These are phyloP conservation scores for Polygonum aviculare DNA, from an alignment of 148 eudicot genomes.

Conservation along the genomic window DNA sequence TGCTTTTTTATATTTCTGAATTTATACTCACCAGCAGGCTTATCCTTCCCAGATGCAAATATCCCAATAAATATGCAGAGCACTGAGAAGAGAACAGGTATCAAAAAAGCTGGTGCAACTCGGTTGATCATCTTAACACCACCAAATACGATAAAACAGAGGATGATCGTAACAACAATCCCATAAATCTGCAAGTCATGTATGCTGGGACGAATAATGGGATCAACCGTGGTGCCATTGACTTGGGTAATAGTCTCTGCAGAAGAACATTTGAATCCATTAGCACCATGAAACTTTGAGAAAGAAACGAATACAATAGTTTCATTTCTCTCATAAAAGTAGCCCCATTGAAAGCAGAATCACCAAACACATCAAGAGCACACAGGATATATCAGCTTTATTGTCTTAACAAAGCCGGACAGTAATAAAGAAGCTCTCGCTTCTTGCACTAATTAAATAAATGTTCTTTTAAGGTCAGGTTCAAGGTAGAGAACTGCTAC, in stretches of 20 bases:
- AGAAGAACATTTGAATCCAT: background rate
- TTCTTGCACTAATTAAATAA: background rate
- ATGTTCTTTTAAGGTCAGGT: background rate
- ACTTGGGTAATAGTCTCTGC: conserved; percentile 66
- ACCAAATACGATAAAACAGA: conserved; percentile 92
- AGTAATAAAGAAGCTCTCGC: background rate
- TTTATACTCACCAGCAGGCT: conserved; percentile 51
- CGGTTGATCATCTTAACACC: conserved; percentile 97
- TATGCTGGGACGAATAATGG: conserved; percentile 67
- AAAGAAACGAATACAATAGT: background rate
- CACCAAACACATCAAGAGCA: background rate
- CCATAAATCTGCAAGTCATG: conserved; percentile 98
- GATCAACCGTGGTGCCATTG: conserved; percentile 64
- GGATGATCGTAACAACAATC: conserved; percentile 81
- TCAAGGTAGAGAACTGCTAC: background rate
- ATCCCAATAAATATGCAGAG: conserved; percentile 85
- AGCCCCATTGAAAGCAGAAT: background rate
- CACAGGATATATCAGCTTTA: background rate
- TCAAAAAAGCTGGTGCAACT: conserved; percentile 93
- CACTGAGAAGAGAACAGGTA: conserved; percentile 88
- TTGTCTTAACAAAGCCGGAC: background rate
- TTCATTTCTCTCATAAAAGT: background rate
- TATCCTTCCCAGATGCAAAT: conserved; percentile 54
- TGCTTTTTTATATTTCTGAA: background rate
- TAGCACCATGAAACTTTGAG: background rate